These are phyloP conservation scores for Pyrenochaeta sp. DNA, from an alignment of 2,329 filamentous ascomycete genomes.

Conservation along the genomic window DNA sequence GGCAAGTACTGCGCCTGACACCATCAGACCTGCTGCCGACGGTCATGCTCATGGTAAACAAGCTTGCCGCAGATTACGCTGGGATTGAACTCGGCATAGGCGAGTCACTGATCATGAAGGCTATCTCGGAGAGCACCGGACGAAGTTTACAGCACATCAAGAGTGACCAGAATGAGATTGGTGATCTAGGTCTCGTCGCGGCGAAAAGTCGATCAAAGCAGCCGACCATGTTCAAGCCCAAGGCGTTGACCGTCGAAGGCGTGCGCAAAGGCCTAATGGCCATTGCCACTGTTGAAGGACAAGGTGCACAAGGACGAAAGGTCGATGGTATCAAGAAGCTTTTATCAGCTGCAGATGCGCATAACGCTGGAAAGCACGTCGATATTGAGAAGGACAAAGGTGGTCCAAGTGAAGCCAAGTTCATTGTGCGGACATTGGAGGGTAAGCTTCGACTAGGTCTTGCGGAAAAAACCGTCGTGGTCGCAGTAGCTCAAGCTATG, in stretches of 20 bases:
- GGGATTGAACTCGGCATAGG: slow-evolving; percentile 98
- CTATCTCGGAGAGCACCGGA: slow-evolving; percentile 93
- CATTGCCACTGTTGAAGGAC: slow-evolving; percentile 86
- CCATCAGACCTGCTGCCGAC: slow-evolving; percentile 88
- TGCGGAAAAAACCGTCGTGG: slow-evolving; percentile 90
- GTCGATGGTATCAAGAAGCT: slow-evolving; percentile 96
- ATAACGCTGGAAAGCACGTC: slow-evolving; percentile 68
- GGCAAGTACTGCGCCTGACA: slow-evolving; percentile 91
- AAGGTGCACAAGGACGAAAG: slow-evolving; percentile 88
- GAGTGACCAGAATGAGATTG: slow-evolving; percentile 93
- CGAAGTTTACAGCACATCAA: slow-evolving; percentile 90
- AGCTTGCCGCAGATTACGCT: slow-evolving; percentile 94
- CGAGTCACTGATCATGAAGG: slow-evolving; percentile 98
- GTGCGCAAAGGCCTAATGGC: slow-evolving; percentile 88
- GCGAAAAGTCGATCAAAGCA: slow-evolving; percentile 96
- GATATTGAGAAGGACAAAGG: slow-evolving; percentile 94
- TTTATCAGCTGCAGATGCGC: slow-evolving; percentile 85
- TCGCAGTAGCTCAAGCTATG: slow-evolving; percentile 87
- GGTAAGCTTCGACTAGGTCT: slow-evolving; percentile 92
- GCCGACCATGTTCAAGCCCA: slow-evolving; percentile 98
- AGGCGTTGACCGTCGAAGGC: slow-evolving; percentile 82
- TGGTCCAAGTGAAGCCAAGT: slow-evolving; percentile 94
- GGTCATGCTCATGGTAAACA: slow-evolving; percentile 96
- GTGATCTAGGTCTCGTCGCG: slow-evolving; percentile 91
- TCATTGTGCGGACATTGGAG: slow-evolving; percentile 88